These are phyloP conservation scores for Sporothrix pallida DNA, from an alignment of 2,329 filamentous ascomycete genomes.

Conservation along the genomic window DNA sequence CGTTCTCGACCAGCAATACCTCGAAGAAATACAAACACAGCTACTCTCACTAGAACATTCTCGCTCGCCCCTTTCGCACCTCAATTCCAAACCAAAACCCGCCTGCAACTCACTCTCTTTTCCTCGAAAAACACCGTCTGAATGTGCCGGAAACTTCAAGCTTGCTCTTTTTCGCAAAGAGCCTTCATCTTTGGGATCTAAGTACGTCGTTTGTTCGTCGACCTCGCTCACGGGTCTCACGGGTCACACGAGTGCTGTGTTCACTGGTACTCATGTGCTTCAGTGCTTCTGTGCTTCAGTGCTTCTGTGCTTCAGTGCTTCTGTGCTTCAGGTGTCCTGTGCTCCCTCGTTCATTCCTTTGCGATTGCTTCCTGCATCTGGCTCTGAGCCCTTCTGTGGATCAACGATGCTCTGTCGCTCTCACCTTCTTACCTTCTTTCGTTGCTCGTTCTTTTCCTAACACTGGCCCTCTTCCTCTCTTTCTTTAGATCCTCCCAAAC, in stretches of 20 bases:
- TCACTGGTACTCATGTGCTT: neutral
- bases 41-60: neutral
- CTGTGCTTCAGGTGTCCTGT: neutral
- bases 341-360: neutral
- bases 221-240: neutral
- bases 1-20: neutral
- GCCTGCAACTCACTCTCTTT: neutral
- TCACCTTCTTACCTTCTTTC: neutral
- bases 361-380: neutral
- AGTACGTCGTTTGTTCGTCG: constrained; percentile 27
- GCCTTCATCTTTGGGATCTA: constrained; percentile 33
- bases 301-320: neutral
- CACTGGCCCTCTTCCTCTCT: neutral
- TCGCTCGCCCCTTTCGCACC: neutral
- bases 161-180: constrained; percentile 34
- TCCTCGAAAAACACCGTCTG: constrained; percentile 27
- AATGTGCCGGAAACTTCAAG: constrained; percentile 33
- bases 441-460: neutral
- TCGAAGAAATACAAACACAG: neutral
- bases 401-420: neutral
- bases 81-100: neutral
- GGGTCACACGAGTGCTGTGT: constrained; percentile 7
- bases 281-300: neutral
- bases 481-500: constrained; percentile 11
- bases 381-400: too few relatives aligned